phyloP scores from a whole-genome alignment of 2,329 filamentous ascomycete genomes.

The Colletotrichum sp. region DNA sequence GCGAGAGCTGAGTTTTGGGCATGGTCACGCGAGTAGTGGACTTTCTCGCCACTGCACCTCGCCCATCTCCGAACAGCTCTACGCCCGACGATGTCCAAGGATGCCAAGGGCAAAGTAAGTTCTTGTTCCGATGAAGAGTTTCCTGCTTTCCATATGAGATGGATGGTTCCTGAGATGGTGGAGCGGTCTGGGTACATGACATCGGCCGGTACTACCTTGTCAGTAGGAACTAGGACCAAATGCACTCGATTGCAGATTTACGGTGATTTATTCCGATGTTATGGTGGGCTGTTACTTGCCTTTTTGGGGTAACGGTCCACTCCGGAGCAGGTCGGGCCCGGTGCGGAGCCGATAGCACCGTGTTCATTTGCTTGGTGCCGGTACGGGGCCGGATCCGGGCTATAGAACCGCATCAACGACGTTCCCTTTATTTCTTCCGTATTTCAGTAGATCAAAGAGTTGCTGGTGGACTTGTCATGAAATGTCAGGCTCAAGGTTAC shows the following conservation, averaged over 20 bases:
- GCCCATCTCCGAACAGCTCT: background rate
- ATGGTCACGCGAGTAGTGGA: background rate
- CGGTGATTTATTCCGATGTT: background rate
- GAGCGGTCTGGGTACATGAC: background rate
- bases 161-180: background rate
- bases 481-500: background rate
- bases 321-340: background rate
- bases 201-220: background rate
- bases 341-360: background rate
- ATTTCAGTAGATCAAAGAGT: background rate
- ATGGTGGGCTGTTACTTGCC: background rate
- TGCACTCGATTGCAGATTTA: background rate
- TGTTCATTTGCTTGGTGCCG: background rate
- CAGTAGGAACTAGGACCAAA: background rate
- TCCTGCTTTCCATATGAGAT: background rate
- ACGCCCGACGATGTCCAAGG: background rate
- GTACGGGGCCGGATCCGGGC: background rate
- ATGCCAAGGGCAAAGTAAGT: background rate
- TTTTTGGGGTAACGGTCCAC: background rate
- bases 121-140: background rate
- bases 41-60: background rate
- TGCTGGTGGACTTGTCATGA: background rate
- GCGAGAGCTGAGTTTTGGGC: background rate
- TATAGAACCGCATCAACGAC: background rate
- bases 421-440: background rate